phyloP scores from a whole-genome alignment of 148 eudicot species.

The Bassia scoparia region DNA sequence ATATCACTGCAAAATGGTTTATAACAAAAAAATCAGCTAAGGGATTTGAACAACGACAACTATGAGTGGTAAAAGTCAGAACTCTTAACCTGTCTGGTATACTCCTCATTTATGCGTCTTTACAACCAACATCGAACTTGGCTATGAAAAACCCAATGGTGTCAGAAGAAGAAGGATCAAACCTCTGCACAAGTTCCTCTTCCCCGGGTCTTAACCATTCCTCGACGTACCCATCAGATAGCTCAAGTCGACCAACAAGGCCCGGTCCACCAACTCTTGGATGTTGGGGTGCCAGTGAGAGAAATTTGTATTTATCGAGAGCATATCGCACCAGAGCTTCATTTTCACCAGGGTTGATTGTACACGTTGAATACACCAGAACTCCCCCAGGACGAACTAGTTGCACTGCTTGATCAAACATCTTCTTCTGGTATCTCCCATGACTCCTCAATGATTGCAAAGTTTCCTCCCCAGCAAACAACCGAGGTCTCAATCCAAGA shows the following conservation, averaged over 20 bases:
- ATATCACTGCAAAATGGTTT: too few species aligned
- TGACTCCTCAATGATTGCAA: constrained; percentile 63
- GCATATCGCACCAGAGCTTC: constrained; percentile 88
- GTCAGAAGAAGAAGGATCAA: constrained; percentile 77
- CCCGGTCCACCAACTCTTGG: constrained; percentile 87
- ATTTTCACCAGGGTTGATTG: constrained; percentile 95
- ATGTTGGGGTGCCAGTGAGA: constrained; percentile 64
- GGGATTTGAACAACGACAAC: too few species aligned
- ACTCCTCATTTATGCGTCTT: constrained; percentile 32
- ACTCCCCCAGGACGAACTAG: constrained; percentile 95
- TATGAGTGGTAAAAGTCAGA: neutral
- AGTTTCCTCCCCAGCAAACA: constrained; percentile 83
- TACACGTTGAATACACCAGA: constrained; percentile 89
- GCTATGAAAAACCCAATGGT: constrained; percentile 96
- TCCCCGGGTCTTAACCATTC: constrained; percentile 88
- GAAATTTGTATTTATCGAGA: constrained; percentile 72
- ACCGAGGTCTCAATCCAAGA: constrained; percentile 91
- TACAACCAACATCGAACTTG: constrained; percentile 70
- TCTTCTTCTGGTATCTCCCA: constrained; percentile 68
- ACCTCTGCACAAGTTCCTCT: constrained; percentile 84
- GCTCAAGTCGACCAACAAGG: constrained; percentile 56
- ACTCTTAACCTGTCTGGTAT: neutral
- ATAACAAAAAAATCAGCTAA: neutral
- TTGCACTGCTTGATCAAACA: constrained; percentile 97
- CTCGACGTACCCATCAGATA: constrained; percentile 69